These are phyloP conservation scores for Akanthomyces lecanii DNA, from an alignment of 2,329 filamentous ascomycete species.

Conservation along the genomic window DNA sequence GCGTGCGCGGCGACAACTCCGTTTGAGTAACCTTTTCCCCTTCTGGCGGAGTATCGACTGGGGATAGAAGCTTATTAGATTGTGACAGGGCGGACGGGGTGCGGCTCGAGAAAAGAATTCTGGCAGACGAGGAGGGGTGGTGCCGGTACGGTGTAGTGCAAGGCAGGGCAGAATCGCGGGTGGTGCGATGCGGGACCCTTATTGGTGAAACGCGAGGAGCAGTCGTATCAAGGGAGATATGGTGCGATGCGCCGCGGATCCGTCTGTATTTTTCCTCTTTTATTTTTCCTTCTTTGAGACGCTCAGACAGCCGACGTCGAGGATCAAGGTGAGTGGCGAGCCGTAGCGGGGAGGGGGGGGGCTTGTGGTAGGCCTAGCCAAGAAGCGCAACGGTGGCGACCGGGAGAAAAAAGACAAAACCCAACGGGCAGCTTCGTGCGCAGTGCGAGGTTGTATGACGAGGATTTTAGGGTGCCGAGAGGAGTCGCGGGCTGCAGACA, in stretches of 20 bases:
- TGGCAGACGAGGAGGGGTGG: background rate
- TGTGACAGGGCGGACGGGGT: background rate
- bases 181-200: background rate
- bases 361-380: too few species aligned
- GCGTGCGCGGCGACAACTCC: background rate
- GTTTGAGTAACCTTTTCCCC: background rate
- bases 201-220: conserved; percentile 4
- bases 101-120: background rate
- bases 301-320: conserved; percentile 4
- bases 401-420: background rate
- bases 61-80: background rate
- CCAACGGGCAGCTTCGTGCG: background rate
- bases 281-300: background rate
- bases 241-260: conserved; percentile 10
- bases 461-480: background rate
- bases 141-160: background rate
- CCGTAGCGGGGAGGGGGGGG: background rate
- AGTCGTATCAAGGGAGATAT: background rate
- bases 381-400: background rate
- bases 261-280: background rate
- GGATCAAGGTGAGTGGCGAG: background rate
- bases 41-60: background rate
- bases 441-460: background rate
- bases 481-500: background rate
- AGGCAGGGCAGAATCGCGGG: background rate